Conservation (phyloP, 2,329 filamentous ascomycete genomes). For the Ceratocystis papillata region DNA sequence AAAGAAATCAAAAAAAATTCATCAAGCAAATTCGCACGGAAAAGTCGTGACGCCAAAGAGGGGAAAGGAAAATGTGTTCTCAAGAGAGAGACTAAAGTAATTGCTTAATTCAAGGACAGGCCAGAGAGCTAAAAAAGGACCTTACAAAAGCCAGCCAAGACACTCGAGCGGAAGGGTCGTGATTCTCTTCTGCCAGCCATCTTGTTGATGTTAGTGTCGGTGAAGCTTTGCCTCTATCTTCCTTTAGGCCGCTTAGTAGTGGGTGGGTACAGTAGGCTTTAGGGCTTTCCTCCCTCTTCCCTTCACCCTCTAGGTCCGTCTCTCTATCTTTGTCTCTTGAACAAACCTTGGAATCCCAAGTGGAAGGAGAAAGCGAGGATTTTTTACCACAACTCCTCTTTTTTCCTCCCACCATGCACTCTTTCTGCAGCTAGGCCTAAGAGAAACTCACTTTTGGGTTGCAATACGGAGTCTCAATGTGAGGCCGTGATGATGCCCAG, state of each 20-base stretch:
- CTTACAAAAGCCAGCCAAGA: no score
- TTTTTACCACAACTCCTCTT: neutral
- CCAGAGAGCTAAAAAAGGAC: neutral
- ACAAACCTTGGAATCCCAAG: neutral
- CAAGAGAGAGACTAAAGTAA: constrained; percentile 1
- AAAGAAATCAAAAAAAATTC: neutral
- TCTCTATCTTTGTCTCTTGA: neutral
- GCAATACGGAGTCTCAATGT: neutral
- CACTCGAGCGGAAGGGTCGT: neutral
- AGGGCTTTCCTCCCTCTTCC: neutral
- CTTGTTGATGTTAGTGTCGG: neutral
- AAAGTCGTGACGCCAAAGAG: neutral
- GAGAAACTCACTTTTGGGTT: neutral
- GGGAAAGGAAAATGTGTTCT: neutral
- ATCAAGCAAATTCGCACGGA: neutral
- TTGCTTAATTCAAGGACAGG: neutral
- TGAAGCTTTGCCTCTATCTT: neutral
- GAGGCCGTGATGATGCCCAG: neutral
- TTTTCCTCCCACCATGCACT: neutral
- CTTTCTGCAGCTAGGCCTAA: constrained; percentile 6
- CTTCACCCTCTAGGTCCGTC: neutral
- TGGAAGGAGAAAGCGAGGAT: neutral
- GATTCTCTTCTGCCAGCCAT: neutral
- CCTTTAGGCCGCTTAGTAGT: no score
- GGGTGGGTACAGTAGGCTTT: neutral